Percentiles rank a stretch among this genome's conserved stretches.
These are phyloP conservation scores for Bondarzewia mesenterica DNA, from an alignment of 1,284 basidiomycete genomes.

Conservation along the genomic window DNA sequence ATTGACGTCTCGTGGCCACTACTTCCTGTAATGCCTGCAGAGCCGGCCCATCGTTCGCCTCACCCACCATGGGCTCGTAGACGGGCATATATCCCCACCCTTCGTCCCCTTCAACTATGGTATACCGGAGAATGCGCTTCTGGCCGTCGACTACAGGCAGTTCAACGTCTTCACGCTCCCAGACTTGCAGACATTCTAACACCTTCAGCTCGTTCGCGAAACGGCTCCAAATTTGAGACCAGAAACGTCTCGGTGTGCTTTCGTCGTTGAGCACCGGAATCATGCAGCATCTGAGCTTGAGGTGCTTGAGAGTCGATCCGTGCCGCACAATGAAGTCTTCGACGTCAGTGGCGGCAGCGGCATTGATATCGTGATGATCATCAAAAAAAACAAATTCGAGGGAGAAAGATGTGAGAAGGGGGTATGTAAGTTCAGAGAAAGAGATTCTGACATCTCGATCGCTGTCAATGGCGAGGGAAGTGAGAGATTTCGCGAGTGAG, in stretches of 20 bases:
- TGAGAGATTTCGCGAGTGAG: neutral
- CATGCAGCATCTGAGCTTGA: neutral
- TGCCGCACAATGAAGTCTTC: neutral
- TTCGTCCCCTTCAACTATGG: too few species aligned
- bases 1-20: too few species aligned
- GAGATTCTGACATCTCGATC: neutral
- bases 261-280: neutral
- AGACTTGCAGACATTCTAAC: too few species aligned
- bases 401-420: neutral
- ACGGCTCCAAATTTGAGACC: neutral
- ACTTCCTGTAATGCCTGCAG: too few species aligned
- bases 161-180: too few species aligned
- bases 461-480: neutral
- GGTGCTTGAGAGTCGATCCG: neutral
- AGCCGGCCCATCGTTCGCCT: too few species aligned
- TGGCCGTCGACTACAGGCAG: too few species aligned
- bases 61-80: too few species aligned
- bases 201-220: too few species aligned
- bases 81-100: too few species aligned
- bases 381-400: neutral
- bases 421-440: neutral
- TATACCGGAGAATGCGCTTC: too few species aligned
- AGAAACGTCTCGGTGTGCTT: neutral
- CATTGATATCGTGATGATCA: too few species aligned
- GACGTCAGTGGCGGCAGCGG: neutral